Conservation (phyloP, 139 green algal genomes). For the Tetradesmus lagerheimii region DNA sequence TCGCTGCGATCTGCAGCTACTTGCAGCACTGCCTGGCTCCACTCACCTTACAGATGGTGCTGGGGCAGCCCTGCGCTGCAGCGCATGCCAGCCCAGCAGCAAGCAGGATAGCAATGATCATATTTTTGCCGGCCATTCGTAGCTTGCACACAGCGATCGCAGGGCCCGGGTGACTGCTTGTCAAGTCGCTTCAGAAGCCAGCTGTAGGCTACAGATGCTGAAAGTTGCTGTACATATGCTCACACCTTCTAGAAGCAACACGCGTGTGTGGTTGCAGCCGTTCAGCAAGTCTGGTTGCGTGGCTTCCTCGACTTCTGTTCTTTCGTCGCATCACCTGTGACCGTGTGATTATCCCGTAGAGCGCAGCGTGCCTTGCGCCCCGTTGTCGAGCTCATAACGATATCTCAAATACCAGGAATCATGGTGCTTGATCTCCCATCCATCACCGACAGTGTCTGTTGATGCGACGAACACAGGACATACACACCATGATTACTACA, state of each 20-base stretch:
- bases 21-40: too few relatives aligned
- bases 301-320: not conserved
- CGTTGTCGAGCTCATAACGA: too few relatives aligned
- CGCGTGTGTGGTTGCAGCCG: too few relatives aligned
- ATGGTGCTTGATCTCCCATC: not conserved
- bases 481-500: not conserved
- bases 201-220: not conserved
- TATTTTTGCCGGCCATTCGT: not conserved
- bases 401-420: too few relatives aligned
- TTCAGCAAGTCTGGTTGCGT: not conserved
- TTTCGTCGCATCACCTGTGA: not conserved
- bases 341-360: not conserved
- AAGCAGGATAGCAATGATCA: not conserved
- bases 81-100: not conserved
- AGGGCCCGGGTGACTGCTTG: not conserved
- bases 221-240: not conserved
- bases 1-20: too few relatives aligned
- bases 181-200: not conserved
- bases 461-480: not conserved
- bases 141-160: not conserved
- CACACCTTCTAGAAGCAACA: too few relatives aligned
- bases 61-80: constrained; percentile 24
- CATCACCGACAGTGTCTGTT: not conserved
- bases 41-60: not conserved
- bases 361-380: too few relatives aligned